These are phyloP conservation scores for Xylariaceae sp. DNA, from an alignment of 2,329 filamentous ascomycete species.

Conservation along the genomic window DNA sequence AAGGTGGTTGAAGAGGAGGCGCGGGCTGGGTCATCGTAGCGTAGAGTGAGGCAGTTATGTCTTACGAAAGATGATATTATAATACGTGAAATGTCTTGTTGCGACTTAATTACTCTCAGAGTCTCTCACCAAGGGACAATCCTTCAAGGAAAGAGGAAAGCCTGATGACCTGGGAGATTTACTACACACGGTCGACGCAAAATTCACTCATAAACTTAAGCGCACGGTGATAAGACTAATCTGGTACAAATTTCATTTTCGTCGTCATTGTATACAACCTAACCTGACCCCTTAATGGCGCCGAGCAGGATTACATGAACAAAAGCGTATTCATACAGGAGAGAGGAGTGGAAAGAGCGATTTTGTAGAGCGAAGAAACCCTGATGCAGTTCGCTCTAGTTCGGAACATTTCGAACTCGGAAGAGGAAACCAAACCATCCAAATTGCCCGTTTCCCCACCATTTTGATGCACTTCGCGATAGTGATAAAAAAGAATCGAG, in stretches of 20 bases:
- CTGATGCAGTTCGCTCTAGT: conserved; percentile 8
- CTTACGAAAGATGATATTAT: neutral
- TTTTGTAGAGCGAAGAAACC: conserved; percentile 13
- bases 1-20: conserved; percentile 7
- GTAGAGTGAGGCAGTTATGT: neutral
- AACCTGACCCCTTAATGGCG: conserved; percentile 2
- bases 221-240: too few relatives aligned
- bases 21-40: neutral
- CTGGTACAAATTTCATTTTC: neutral
- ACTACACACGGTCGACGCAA: too few relatives aligned
- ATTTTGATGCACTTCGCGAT: too few relatives aligned
- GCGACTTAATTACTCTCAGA: too few relatives aligned
- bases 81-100: too few relatives aligned
- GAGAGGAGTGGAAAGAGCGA: conserved; percentile 26
- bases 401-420: conserved; percentile 10
- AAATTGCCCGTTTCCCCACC: conserved; percentile 10
- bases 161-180: too few relatives aligned
- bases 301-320: conserved; percentile 3
- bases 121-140: too few relatives aligned
- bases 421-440: conserved; percentile 6
- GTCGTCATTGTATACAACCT: neutral
- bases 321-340: conserved; percentile 22
- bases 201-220: too few relatives aligned
- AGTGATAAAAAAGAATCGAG: conserved; percentile 6
- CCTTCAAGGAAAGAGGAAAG: too few relatives aligned